phyloP scores from a whole-genome alignment of 2,329 filamentous ascomycete genomes.

The Zymoseptoria passerinii region DNA sequence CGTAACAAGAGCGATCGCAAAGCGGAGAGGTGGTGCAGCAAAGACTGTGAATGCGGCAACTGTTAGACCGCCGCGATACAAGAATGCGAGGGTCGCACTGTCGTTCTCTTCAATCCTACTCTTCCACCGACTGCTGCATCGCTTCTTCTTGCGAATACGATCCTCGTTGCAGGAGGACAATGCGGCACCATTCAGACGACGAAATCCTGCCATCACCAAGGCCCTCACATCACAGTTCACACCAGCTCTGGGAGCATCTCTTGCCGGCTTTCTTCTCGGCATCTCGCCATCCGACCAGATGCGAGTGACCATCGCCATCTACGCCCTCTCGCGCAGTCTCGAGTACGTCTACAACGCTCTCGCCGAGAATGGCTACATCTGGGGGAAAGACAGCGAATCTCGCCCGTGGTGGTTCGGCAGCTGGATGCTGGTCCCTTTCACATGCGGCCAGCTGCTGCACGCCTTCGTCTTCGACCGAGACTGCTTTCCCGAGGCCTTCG shows the following conservation, averaged over 20 bases:
- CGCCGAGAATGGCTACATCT: constrained; percentile 58
- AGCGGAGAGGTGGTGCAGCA: constrained; percentile 18
- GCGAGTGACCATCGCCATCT: constrained; percentile 73
- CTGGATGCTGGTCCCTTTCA: constrained; percentile 44
- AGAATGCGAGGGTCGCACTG: constrained; percentile 67
- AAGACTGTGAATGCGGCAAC: constrained; percentile 4
- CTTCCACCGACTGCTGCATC: constrained; percentile 79
- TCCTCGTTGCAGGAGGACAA: constrained; percentile 67
- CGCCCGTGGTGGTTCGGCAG: constrained; percentile 58
- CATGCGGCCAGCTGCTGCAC: constrained; percentile 43
- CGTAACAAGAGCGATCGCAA: constrained; percentile 31
- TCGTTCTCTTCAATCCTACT: constrained; percentile 80
- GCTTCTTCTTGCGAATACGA: constrained; percentile 76
- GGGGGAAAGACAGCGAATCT: constrained; percentile 38
- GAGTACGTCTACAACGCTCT: constrained; percentile 82
- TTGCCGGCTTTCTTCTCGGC: constrained; percentile 76
- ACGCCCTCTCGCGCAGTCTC: constrained; percentile 67
- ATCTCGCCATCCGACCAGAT: constrained; percentile 64
- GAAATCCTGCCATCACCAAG: constrained; percentile 68
- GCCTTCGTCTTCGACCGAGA: constrained; percentile 46
- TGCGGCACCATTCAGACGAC: constrained; percentile 68
- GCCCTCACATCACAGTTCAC: constrained; percentile 76
- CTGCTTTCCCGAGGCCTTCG: constrained; percentile 49
- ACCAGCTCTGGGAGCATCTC: constrained; percentile 79
- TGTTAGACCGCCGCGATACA: constrained; percentile 22